Evolutionary conservation across 139 green algal species (phyloP).

Genomic region (Micractinium sp.): DNA sequence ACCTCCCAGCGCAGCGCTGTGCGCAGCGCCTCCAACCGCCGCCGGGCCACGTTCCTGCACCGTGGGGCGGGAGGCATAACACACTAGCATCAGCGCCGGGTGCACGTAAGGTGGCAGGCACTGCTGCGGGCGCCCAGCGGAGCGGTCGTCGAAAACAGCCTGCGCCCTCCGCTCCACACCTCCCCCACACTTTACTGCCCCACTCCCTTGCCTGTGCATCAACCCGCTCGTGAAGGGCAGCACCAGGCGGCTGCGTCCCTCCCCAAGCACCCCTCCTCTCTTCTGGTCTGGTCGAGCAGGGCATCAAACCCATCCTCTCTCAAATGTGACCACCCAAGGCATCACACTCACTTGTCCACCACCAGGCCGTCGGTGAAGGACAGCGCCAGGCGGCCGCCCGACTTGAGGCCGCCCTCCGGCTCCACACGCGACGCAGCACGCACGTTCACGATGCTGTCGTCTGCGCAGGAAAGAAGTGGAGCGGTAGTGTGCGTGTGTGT

Average conservation of each 20-base stretch:
- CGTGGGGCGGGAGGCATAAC: neutral
- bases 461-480: neutral
- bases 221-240: neutral
- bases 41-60: slow-evolving; percentile 46
- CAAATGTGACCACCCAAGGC: no score
- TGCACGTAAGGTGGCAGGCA: neutral
- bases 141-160: no score
- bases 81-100: no score
- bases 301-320: no score
- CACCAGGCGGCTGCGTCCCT: neutral
- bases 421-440: slow-evolving; percentile 38
- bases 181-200: no score
- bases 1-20: slow-evolving; percentile 52
- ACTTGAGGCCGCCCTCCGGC: neutral
- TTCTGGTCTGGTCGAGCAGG: no score
- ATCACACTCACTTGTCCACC: slow-evolving; percentile 31
- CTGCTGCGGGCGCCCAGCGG: neutral
- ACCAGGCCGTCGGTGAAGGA: slow-evolving; percentile 45
- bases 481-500: no score
- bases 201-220: no score
- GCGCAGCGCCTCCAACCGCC: slow-evolving; percentile 49
- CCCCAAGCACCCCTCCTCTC: neutral
- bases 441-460: slow-evolving; percentile 57
- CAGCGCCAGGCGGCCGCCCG: slow-evolving; percentile 39
- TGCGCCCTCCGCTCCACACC: no score